These are phyloP conservation scores for Aspergillus sp. DNA, from an alignment of 2,329 filamentous ascomycete species.

Conservation along the genomic window DNA sequence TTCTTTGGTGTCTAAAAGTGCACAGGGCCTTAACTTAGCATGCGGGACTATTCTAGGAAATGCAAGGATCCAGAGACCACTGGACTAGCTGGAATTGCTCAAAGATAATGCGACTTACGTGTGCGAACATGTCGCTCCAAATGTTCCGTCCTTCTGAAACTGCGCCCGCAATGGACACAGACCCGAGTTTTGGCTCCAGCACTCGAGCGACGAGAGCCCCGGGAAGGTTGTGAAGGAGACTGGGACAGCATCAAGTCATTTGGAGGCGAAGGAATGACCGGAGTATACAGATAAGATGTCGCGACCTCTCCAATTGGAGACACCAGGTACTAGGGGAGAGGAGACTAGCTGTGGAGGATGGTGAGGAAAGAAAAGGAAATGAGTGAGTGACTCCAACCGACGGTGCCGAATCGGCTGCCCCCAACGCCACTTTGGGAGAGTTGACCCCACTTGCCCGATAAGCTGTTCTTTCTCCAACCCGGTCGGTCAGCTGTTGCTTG, in stretches of 20 bases:
- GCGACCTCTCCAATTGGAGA: constrained; percentile 26
- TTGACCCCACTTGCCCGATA: constrained; percentile 7
- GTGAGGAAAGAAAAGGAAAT: constrained; percentile 7
- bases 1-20: constrained; percentile 35
- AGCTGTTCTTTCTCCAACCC: constrained; percentile 5
- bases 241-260: constrained; percentile 37
- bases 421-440: constrained; percentile 9
- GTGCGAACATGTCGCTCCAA: constrained; percentile 40
- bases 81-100: background rate
- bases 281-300: constrained; percentile 6
- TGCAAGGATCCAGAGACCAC: background rate
- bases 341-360: constrained; percentile 4
- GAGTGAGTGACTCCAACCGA: constrained; percentile 7
- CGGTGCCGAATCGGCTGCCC: constrained; percentile 2
- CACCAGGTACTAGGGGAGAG: constrained; percentile 8
- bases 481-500: background rate
- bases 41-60: background rate
- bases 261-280: constrained; percentile 11
- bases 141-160: constrained; percentile 38
- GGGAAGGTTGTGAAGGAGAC: constrained; percentile 26
- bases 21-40: constrained; percentile 4
- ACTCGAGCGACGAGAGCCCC: constrained; percentile 27
- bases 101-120: constrained; percentile 25
- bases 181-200: constrained; percentile 33
- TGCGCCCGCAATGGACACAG: constrained; percentile 37